Conservation (phyloP, 805 yeast genomes). For the Suhomyces vadensis region DNA sequence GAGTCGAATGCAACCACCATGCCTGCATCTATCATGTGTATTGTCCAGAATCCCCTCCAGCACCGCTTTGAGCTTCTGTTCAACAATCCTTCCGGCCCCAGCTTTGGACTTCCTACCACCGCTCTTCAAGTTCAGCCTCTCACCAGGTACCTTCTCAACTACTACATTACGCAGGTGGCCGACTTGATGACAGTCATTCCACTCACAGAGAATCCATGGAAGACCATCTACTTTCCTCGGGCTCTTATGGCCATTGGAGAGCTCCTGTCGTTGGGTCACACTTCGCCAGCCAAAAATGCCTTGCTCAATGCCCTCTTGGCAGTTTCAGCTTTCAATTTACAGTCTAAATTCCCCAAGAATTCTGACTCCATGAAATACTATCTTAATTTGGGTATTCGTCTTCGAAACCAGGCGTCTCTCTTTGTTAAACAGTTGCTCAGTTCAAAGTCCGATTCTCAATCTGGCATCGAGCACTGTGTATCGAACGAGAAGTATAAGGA, state of each 20-base stretch:
- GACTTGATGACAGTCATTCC: slow-evolving; percentile 75
- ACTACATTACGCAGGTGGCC: slow-evolving; percentile 75
- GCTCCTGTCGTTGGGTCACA: slow-evolving; percentile 66
- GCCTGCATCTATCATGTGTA: slow-evolving; percentile 58
- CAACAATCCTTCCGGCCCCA: slow-evolving; percentile 22
- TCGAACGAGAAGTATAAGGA: slow-evolving; percentile 74
- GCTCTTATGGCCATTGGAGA: slow-evolving; percentile 85
- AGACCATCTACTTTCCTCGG: slow-evolving; percentile 78
- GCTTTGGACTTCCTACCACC: slow-evolving; percentile 51
- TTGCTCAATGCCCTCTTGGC: slow-evolving; percentile 77
- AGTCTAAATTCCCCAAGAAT: slow-evolving; percentile 66
- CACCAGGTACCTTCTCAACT: slow-evolving; percentile 67
- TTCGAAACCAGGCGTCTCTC: slow-evolving; percentile 71
- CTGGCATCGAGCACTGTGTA: slow-evolving; percentile 47
- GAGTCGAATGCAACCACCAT: slow-evolving; percentile 41
- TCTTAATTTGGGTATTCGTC: slow-evolving; percentile 67
- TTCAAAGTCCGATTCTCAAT: slow-evolving; percentile 29
- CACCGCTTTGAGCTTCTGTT: slow-evolving; percentile 43
- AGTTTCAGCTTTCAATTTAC: slow-evolving; percentile 77
- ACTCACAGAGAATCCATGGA: slow-evolving; percentile 82
- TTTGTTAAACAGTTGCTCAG: slow-evolving; percentile 60
- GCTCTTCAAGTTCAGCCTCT: slow-evolving; percentile 68
- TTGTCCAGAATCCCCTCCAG: slow-evolving; percentile 38
- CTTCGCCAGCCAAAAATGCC: slow-evolving; percentile 76
- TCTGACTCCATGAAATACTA: slow-evolving; percentile 68